A percentile compares a stretch with the other conserved stretches of the same genome.
phyloP scores from a whole-genome alignment of 75 land plant species.

The Cunninghamia lanceolata region DNA sequence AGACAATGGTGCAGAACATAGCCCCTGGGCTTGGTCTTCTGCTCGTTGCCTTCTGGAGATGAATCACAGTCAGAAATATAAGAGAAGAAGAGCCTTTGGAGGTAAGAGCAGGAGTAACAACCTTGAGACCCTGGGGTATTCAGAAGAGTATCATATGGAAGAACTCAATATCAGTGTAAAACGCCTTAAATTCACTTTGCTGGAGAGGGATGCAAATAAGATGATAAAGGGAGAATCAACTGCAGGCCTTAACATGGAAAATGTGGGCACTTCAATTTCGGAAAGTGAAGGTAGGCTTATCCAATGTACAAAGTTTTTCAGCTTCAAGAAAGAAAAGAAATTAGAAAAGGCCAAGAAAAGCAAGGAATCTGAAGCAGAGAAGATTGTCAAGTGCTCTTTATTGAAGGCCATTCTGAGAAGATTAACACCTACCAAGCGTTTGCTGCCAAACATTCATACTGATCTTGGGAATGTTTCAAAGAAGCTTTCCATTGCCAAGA shows the following conservation, averaged over 20 bases:
- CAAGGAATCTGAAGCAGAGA: background rate
- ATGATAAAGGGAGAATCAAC: background rate
- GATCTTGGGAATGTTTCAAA: conserved; percentile 4
- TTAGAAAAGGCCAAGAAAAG: background rate
- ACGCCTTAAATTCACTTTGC: conserved; percentile 6
- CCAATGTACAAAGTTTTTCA: background rate
- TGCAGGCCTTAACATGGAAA: background rate
- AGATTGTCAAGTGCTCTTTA: conserved; percentile 5
- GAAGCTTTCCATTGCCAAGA: background rate
- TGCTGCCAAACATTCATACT: background rate
- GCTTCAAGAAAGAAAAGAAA: background rate
- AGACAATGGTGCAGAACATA: background rate
- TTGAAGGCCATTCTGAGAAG: conserved; percentile 6
- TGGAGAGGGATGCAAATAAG: background rate
- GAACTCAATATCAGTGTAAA: background rate
- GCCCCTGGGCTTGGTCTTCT: background rate
- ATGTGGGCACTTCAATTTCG: background rate
- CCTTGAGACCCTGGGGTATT: background rate
- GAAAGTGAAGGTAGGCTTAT: background rate
- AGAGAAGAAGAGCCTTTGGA: background rate
- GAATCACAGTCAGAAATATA: background rate
- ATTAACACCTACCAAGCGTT: background rate
- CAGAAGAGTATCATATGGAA: conserved; percentile 8
- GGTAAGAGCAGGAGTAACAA: background rate
- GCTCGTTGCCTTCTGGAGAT: conserved; percentile 8